These are phyloP conservation scores for Phlyctochytrium arcticum DNA, from an alignment of 192 early-diverging fungal genomes.

Conservation along the genomic window DNA sequence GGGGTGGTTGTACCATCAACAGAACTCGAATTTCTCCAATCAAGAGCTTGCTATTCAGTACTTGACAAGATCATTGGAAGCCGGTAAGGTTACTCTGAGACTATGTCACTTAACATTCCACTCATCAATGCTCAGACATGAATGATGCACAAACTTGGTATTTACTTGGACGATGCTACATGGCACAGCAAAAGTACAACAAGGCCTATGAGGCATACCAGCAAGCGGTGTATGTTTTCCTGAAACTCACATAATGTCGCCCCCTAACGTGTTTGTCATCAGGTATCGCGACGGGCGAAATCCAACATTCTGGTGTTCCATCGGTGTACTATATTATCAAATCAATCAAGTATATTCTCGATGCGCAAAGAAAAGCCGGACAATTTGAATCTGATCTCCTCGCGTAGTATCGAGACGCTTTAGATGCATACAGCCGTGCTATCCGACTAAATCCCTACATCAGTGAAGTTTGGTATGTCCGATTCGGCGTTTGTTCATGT, in stretches of 20 bases:
- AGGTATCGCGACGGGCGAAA: slow-evolving; percentile 83
- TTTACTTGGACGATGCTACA: slow-evolving; percentile 91
- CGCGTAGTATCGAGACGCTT: slow-evolving; percentile 80
- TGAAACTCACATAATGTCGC: neutral
- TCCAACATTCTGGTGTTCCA: slow-evolving; percentile 98
- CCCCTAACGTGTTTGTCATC: neutral
- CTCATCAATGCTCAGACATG: slow-evolving; percentile 50
- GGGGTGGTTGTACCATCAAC: slow-evolving; percentile 94
- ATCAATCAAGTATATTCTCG: slow-evolving; percentile 66
- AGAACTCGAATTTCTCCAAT: slow-evolving; percentile 75
- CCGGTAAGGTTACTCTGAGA: slow-evolving; percentile 31
- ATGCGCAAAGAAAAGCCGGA: neutral
- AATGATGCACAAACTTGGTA: slow-evolving; percentile 94
- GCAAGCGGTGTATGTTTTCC: slow-evolving; percentile 71
- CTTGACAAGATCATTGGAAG: slow-evolving; percentile 78
- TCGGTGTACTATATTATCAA: slow-evolving; percentile 97
- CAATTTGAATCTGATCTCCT: slow-evolving; percentile 10
- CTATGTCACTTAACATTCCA: neutral
- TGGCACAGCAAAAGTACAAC: slow-evolving; percentile 90
- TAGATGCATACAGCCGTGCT: slow-evolving; percentile 95
- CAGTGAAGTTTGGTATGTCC: slow-evolving; percentile 87
- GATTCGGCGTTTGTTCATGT: slow-evolving; percentile 1
- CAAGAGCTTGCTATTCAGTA: slow-evolving; percentile 79
- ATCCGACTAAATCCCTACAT: slow-evolving; percentile 91
- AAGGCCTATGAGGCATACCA: slow-evolving; percentile 98